phyloP scores from a whole-genome alignment of 352 stramenopile genomes.

The Globisporangium barbulae region DNA sequence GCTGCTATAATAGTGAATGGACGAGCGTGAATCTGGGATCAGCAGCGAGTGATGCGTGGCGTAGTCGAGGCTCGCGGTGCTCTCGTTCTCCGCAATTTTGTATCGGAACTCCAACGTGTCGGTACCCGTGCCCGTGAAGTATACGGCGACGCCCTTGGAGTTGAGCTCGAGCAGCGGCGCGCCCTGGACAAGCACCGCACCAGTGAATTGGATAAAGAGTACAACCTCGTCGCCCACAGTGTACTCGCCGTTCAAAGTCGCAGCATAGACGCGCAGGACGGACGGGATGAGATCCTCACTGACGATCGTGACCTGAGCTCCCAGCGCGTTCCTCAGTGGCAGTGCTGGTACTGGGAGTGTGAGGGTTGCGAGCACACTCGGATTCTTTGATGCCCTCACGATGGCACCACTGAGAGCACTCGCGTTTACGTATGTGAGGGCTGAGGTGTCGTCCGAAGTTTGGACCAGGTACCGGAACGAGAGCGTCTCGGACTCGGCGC shows the following conservation, averaged over 20 bases:
- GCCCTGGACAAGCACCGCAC: conserved; percentile 45
- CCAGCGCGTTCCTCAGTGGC: conserved; percentile 6
- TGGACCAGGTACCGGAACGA: conserved; percentile 61
- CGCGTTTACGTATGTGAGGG: conserved; percentile 28
- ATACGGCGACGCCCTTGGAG: conserved; percentile 54
- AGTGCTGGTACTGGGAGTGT: conserved; percentile 25
- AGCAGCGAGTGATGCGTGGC: conserved; percentile 37
- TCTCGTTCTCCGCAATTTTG: conserved; percentile 44
- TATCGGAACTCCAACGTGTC: conserved; percentile 64
- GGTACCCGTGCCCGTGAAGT: conserved; percentile 41
- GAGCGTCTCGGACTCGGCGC: conserved; percentile 37
- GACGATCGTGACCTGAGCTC: conserved; percentile 28
- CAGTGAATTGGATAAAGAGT: conserved; percentile 50
- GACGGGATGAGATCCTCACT: conserved; percentile 31
- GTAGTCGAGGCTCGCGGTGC: conserved; percentile 46
- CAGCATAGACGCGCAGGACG: conserved; percentile 36
- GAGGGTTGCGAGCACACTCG: conserved; percentile 26
- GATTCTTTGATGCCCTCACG: conserved; percentile 34
- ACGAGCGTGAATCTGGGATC: conserved; percentile 18
- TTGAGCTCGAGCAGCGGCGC: conserved; percentile 61
- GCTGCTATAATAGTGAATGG: conserved; percentile 7
- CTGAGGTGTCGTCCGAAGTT: conserved; percentile 23
- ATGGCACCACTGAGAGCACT: conserved; percentile 38
- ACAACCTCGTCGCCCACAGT: conserved; percentile 59
- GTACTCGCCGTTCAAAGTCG: conserved; percentile 48